Base-by-base conservation (phyloP, 305 asterid genomes). In the Fraxinus paxiana region DNA sequence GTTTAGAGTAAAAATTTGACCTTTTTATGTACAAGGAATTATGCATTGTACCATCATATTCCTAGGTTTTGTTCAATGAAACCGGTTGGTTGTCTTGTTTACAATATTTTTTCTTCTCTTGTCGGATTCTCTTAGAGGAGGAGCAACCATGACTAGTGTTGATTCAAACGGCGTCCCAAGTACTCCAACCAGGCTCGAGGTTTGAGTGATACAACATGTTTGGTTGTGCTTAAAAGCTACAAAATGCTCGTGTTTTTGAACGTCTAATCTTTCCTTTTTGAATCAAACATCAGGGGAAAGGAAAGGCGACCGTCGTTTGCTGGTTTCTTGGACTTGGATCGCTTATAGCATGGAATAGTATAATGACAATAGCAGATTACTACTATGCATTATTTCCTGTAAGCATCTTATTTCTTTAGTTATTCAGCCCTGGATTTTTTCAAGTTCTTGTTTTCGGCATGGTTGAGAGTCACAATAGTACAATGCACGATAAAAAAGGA, bases 301-400 rank as follows among this genome's bases (percentile, higher is more conserved):
- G 61, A 13, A 46, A 15, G 30, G 91, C 85, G 61, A 78, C 67
- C 20, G 71, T 82, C 71, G 87, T 88, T 2, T 87, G 89, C 77
- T 88, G 85, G 83, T 17, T 88, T 75, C 88, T 88, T 83, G 91
- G 91, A 56, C 77, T 88, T 59, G 90, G 91, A 10, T 43, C 80
- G 24, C 89, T 88, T 71, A 83, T 87, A n/a, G 82, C 91, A 13
- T 88, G 90, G 89, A 87, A 88, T 71, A 82, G 87, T 59, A 63
- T 87, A 86, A 83, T 88, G 22, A 88, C 89, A 0, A 84, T 88
- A 59, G 88, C 83, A 28, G 91, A 88, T 72, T 88, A 87, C 63
- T 88, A 88, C 75, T 88, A 88, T 83, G 83, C 73, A 59, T 18
- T 88, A 31, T 88, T 88, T 78, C 88, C 88, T 0, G 90, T 87